phyloP scores from a whole-genome alignment of 1,139 yeast genomes.

The Hansenula sp. region DNA sequence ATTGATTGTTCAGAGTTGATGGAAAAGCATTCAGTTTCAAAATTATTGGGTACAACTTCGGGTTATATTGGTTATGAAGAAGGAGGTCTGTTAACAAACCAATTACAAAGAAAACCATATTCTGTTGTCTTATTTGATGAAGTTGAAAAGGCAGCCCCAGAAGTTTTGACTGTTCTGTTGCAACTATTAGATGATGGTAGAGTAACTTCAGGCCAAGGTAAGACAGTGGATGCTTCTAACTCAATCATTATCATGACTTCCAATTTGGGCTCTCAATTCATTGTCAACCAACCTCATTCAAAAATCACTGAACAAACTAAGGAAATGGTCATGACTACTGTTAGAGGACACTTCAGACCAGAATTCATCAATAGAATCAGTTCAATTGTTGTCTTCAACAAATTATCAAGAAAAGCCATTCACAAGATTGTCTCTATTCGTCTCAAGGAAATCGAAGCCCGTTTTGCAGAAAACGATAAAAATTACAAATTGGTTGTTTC shows the following conservation, averaged over 20 bases:
- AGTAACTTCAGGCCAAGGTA: conserved; percentile 91
- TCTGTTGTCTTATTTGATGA: conserved; percentile 94
- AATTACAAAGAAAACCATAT: conserved; percentile 86
- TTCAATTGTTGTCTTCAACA: conserved; percentile 87
- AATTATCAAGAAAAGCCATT: conserved; percentile 87
- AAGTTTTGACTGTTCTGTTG: conserved; percentile 84
- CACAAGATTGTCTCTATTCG: conserved; percentile 88
- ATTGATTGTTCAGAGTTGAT: conserved; percentile 96
- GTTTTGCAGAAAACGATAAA: conserved; percentile 84
- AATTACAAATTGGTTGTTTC: conserved; percentile 65
- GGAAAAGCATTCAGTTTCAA: conserved; percentile 94
- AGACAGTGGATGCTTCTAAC: conserved; percentile 88
- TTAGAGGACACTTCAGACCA: conserved; percentile 92
- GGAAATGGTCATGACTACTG: conserved; percentile 78
- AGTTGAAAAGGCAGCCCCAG: conserved; percentile 99
- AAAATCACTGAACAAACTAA: conserved; percentile 65
- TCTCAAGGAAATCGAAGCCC: conserved; percentile 73
- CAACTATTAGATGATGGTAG: conserved; percentile 97
- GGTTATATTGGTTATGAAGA: conserved; percentile 98
- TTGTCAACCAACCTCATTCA: conserved; percentile 63
- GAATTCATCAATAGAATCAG: conserved; percentile 96
- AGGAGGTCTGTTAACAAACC: conserved; percentile 95
- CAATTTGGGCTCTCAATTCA: conserved; percentile 90
- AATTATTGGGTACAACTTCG: conserved; percentile 95
- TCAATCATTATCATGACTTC: conserved; percentile 95